These are phyloP conservation scores for Marasmius oreades DNA, from an alignment of 1,284 basidiomycete genomes.

Conservation along the genomic window DNA sequence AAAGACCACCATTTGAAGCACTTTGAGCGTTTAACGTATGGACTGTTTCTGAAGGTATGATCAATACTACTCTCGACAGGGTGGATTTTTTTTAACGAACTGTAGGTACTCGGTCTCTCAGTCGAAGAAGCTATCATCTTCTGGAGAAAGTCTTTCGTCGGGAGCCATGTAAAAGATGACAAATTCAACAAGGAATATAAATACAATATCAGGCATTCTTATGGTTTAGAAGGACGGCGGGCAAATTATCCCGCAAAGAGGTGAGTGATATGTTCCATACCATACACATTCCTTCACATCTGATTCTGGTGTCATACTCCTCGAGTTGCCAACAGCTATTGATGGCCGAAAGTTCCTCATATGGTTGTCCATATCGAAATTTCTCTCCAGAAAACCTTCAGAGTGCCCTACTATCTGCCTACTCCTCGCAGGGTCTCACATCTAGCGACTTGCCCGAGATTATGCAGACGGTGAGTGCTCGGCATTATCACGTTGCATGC, in stretches of 20 bases:
- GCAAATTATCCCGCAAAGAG: slow-evolving; percentile 94
- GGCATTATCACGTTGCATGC: slow-evolving; percentile 95
- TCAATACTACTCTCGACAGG: neutral
- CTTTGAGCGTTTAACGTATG: slow-evolving; percentile 89
- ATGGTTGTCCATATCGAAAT: slow-evolving; percentile 96
- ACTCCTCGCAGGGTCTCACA: slow-evolving; percentile 63
- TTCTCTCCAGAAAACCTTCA: slow-evolving; percentile 85
- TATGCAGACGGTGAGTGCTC: slow-evolving; percentile 74
- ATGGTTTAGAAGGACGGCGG: slow-evolving; percentile 91
- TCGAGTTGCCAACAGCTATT: slow-evolving; percentile 89
- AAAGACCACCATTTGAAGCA: slow-evolving; percentile 90
- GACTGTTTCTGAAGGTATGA: slow-evolving; percentile 89
- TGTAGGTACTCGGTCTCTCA: slow-evolving; percentile 86
- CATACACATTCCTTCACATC: neutral
- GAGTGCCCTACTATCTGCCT: slow-evolving; percentile 72
- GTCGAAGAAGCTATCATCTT: slow-evolving; percentile 94
- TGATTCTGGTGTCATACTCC: neutral
- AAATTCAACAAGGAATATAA: slow-evolving; percentile 98
- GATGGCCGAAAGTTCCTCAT: slow-evolving; percentile 71
- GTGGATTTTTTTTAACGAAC: slow-evolving; percentile 2
- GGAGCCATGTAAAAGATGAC: slow-evolving; percentile 75
- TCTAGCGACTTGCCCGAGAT: slow-evolving; percentile 83
- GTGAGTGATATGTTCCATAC: slow-evolving; percentile 34
- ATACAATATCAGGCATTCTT: slow-evolving; percentile 97
- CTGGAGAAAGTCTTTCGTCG: slow-evolving; percentile 85